Evolutionary conservation across 2,329 filamentous ascomycete species (phyloP), one percentile per base, ranked within the genome.

Genomic region (Rhytidhysteron rufulum): DNA sequence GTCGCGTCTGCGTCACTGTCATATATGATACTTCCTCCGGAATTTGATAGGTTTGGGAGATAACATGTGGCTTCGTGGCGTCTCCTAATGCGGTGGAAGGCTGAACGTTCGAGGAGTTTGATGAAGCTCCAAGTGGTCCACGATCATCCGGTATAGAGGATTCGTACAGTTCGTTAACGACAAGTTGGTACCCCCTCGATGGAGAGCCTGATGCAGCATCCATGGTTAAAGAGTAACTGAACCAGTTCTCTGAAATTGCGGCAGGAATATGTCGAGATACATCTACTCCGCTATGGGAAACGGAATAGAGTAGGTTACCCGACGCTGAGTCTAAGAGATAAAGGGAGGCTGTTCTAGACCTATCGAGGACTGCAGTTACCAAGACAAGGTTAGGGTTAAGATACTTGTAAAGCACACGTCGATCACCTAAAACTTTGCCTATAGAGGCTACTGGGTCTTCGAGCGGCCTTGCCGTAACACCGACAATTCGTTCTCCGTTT

Each of bases 401-500:
- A 62, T 97, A 97, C 69, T 98, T 98, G 79, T 98, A 98, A 48
- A 91, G 79, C 34, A 98, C 93, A n/a, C 83, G 83, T 31, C 93
- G 81, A 57, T 98, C 86, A 19, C 89, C 90, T 17, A 98, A 78
- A 2, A 97, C 93, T 43, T 88, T 88, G 8, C 93, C 93, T 53
- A 98, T 95, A 1, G 93, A 97, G 3, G 93, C 91, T 34, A 97
- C 83, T 0, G 88, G 88, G 53, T 98, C 90, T 49, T 91, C 85
- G 2, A 77, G 60, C 8, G 88, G 82, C 34, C 83, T 78, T 15
- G 82, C 75, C 2, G 82, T 83, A 29, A 93, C 74, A 32, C 77
- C 71, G 5, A 83, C 71, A 39, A 97, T 80, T 43, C 73, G 80
- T 60, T 94, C 79, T 9, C 80, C 81, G 2, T 72, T 57, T 1